Evolutionary conservation across 2,329 filamentous ascomycete genomes (phyloP), one percentile per base, ranked within the genome.

Genomic region (Huntiella abstrusa): DNA sequence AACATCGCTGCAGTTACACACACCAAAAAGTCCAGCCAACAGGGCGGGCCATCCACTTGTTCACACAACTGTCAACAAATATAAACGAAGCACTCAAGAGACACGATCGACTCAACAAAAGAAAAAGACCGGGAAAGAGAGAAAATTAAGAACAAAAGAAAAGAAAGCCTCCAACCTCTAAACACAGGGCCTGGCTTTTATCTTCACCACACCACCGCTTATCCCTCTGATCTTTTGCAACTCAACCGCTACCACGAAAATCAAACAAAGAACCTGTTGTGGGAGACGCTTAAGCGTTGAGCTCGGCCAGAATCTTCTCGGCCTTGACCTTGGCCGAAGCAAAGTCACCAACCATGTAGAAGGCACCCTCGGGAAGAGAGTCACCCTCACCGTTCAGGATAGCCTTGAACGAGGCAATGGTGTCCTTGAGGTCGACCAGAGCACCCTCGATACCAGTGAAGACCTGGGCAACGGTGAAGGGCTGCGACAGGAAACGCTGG

Each of bases 341-440:
- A 58, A 96, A 79, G 73, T 94, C 83, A 64, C 91, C 91, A 65
- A 96, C 87, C 87, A 94, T 94, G 81, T 94, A 95, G 80, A 94
- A 72, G 64, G 70, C 80, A 79, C 80, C 79, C 71, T 96, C 91
- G 56, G 91, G 91, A 55, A 98, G 75, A 69, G 84, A 80, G 64
- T 98, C 91, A 73, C 83, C 84, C 72, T 96, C 88, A 65, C 91
- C 91, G 63, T 71, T 75, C 62, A 95, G 79, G 66, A 95, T 96
- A 59, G 83, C 77, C 83, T 96, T 93, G 84, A 98, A 98, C 51
- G 83, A 92, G 62, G 71, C 65, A 62, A 98, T 95, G 64, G 91
- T 98, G 68, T 94, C 86, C 84, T 98, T 96, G 57, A 98, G 75
- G 69, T 95, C 86, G 60, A 98, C 91, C 57, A 98, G 83, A 69